Conservation (phyloP, 805 yeast species). For the Metschnikowia anglica region DNA sequence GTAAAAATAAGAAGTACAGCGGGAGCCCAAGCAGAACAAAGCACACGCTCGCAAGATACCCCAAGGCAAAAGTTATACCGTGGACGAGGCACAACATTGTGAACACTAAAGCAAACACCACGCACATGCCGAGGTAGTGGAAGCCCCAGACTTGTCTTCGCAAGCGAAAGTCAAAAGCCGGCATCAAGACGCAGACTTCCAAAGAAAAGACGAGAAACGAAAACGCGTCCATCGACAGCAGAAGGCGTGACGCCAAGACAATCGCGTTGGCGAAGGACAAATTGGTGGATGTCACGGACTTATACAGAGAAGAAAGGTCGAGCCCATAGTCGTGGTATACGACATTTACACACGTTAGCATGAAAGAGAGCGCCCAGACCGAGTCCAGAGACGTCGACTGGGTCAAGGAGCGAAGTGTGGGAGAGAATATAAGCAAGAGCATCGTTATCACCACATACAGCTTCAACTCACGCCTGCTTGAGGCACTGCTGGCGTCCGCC, state of each 20-base stretch:
- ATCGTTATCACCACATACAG: slow-evolving; percentile 69
- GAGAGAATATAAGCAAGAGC: slow-evolving; percentile 75
- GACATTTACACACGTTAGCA: slow-evolving; percentile 71
- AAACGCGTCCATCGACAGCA: slow-evolving; percentile 73
- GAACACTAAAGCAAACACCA: slow-evolving; percentile 26
- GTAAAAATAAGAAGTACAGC: slow-evolving; percentile 65
- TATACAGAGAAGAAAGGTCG: slow-evolving; percentile 38
- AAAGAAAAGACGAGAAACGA: slow-evolving; percentile 76
- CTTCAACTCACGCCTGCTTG: slow-evolving; percentile 10
- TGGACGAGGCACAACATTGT: slow-evolving; percentile 28
- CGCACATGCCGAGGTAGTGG: slow-evolving; percentile 26
- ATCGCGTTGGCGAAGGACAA: slow-evolving; percentile 82
- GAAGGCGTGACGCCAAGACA: slow-evolving; percentile 84
- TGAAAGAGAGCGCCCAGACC: slow-evolving; percentile 86
- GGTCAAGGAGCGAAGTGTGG: slow-evolving; percentile 84
- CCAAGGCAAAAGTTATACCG: slow-evolving; percentile 45
- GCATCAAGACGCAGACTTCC: slow-evolving; percentile 69
- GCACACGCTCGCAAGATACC: slow-evolving; percentile 47
- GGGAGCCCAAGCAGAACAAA: slow-evolving; percentile 54
- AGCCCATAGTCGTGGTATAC: slow-evolving; percentile 66
- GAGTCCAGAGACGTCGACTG: slow-evolving; percentile 90
- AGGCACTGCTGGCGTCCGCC: slow-evolving; percentile 7
- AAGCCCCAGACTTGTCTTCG: slow-evolving; percentile 36
- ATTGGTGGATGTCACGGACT: slow-evolving; percentile 73
- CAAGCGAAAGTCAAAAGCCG: slow-evolving; percentile 63